phyloP scores from a whole-genome alignment of 768 basidiomycete species.

The Tricholoma saponaceum region DNA sequence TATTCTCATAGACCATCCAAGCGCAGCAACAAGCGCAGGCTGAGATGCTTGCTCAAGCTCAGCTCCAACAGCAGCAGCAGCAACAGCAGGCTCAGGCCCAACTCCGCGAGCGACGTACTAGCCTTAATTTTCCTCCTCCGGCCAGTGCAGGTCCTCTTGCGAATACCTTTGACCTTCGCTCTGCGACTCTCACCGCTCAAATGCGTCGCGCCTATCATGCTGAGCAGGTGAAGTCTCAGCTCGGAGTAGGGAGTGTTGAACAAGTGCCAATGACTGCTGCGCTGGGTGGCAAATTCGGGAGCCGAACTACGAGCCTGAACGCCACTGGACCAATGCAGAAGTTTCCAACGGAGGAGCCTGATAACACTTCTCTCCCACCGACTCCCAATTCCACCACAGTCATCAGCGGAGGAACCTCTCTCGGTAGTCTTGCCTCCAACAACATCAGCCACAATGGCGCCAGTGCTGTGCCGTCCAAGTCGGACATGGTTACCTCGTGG shows the following conservation, averaged over 20 bases:
- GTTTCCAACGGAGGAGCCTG: constrained; percentile 33
- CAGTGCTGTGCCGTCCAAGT: constrained; percentile 60
- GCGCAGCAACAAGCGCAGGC: constrained; percentile 79
- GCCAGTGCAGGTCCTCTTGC: constrained; percentile 71
- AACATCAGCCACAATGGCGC: constrained; percentile 24
- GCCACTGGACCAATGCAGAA: constrained; percentile 25
- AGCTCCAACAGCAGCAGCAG: constrained; percentile 48
- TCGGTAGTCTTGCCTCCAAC: constrained; percentile 50
- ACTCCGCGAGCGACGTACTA: constrained; percentile 42
- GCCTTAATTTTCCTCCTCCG: constrained; percentile 48
- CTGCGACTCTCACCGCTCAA: constrained; percentile 50
- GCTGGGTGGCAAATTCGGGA: constrained; percentile 72
- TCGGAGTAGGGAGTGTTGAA: constrained; percentile 50
- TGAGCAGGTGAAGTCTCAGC: constrained; percentile 60
- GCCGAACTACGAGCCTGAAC: constrained; percentile 50
- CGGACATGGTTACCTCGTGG: constrained; percentile 78
- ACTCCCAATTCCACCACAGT: constrained; percentile 63
- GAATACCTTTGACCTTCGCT: constrained; percentile 61
- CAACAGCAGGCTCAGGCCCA: constrained; percentile 37
- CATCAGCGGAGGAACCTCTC: constrained; percentile 69
- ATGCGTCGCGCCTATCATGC: constrained; percentile 67
- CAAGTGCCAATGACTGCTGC: constrained; percentile 79
- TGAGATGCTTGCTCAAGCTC: constrained; percentile 61
- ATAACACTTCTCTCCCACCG: constrained; percentile 44
- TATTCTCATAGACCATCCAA: constrained; percentile 49